Evolutionary conservation across 2,329 filamentous ascomycete genomes (phyloP).

Genomic region (Colletotrichum zoysiae): DNA sequence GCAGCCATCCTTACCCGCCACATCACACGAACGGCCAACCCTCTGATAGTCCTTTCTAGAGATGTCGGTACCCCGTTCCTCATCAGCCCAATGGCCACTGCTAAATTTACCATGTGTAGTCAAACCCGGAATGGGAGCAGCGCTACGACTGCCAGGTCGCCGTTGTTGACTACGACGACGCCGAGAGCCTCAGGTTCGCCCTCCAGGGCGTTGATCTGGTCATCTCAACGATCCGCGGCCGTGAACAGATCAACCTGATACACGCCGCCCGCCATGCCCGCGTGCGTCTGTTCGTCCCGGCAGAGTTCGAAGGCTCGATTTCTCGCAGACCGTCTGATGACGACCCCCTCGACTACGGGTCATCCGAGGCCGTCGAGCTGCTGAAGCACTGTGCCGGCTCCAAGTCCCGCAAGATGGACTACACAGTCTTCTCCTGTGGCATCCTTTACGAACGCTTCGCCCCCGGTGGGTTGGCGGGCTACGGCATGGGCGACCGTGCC

Average conservation of each 20-base stretch:
- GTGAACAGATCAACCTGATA: slow-evolving; percentile 77
- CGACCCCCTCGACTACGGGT: slow-evolving; percentile 73
- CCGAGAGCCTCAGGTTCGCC: slow-evolving; percentile 70
- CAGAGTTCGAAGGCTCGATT: slow-evolving; percentile 79
- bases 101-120: slow-evolving; percentile 51
- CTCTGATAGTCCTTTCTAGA: slow-evolving; percentile 78
- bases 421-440: slow-evolving; percentile 79
- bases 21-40: slow-evolving; percentile 74
- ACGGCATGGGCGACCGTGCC: slow-evolving; percentile 69
- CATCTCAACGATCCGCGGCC: slow-evolving; percentile 79
- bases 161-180: slow-evolving; percentile 74
- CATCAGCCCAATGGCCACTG: neutral
- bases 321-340: slow-evolving; percentile 60
- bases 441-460: slow-evolving; percentile 82
- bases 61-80: slow-evolving; percentile 58
- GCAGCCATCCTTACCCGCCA: slow-evolving; percentile 63
- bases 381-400: slow-evolving; percentile 66
- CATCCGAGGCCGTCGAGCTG: slow-evolving; percentile 66
- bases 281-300: slow-evolving; percentile 78
- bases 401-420: slow-evolving; percentile 67
- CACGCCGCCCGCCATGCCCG: slow-evolving; percentile 74
- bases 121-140: slow-evolving; percentile 65
- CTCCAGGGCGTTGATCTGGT: slow-evolving; percentile 80
- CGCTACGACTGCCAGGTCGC: slow-evolving; percentile 73
- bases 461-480: slow-evolving; percentile 71